Base-by-base conservation (phyloP, 116 monocot species). In the Posidonia oceanica region DNA sequence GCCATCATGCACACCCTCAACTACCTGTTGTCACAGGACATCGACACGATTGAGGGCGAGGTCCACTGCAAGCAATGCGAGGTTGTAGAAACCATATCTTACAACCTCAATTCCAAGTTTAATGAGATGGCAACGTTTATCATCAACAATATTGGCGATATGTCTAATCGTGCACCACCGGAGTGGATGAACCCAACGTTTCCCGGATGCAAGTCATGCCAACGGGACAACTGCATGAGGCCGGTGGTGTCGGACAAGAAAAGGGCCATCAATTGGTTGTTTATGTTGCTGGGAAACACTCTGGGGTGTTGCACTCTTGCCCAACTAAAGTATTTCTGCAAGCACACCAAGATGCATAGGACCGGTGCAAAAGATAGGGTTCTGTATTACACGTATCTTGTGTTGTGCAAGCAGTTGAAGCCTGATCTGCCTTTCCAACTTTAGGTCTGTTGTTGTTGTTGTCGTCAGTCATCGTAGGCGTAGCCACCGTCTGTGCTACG, bases 311-410 rank as follows among this genome's bases (percentile, higher is more conserved):
- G 79, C 77, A 69, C 69, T 6, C 38, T 88, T 0, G 74, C 70
- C 3, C 88, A 82, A 51, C 77, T 88, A 55, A 84, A 84, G 77
- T 80, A 75, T 44, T 82, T 84, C 39, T 88, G 88, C 66, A 75
- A 77, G 70, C 80, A 80, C 58, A 77, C 39, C 40, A 61, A 38
- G 38, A 44, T 39, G 17, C 82, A 88, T 67, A 55, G 82, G 14
- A 84, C 82, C 8, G 84, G 84, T 3, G 67, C 82, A 14, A 88
- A 88, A 70, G 72, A 80, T 21, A 48, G 79, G 4, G 72, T 88
- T 4, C 58, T 88, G 14, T 82, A 72, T 61, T 40, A 44, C 20
- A 71, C 77, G 8, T 88, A 81, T 54, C 15, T 82, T 5, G 51
- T 21, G 0, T 59, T 88, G 14, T 82, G 79, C 38, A 74, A 72